phyloP scores from a whole-genome alignment of 345 rosid species.

The Eucalyptus coolabah region DNA sequence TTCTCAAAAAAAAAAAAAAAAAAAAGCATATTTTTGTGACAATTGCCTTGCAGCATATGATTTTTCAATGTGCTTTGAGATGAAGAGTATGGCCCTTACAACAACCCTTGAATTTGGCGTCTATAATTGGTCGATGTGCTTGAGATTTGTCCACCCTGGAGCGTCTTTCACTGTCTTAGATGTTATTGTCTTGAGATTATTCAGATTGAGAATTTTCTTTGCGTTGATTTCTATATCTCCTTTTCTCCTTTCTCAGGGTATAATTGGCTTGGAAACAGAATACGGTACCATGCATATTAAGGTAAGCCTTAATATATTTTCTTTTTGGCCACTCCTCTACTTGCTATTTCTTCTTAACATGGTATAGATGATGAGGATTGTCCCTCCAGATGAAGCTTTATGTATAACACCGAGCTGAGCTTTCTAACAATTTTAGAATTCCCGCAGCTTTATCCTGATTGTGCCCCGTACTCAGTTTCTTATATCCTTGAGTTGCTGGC shows the following conservation, averaged over 20 bases:
- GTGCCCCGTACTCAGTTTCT: conserved; percentile 80
- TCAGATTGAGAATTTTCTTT: not conserved
- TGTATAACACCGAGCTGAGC: not conserved
- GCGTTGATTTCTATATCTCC: not conserved
- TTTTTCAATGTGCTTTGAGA: not conserved
- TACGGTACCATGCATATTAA: conserved; percentile 71
- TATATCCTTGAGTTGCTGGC: conserved; percentile 76
- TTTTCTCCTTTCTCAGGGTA: conserved; percentile 33
- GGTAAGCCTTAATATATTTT: conserved; percentile 24
- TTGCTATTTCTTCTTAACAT: not conserved
- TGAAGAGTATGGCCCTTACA: not conserved
- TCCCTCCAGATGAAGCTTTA: not conserved
- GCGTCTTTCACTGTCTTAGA: not conserved
- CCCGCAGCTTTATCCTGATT: conserved; percentile 86
- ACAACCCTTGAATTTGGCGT: not conserved
- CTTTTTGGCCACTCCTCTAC: not conserved
- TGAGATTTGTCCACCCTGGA: not conserved
- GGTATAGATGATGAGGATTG: not conserved
- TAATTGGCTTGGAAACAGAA: conserved; percentile 74
- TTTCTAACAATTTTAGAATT: not conserved
- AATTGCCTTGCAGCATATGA: not conserved
- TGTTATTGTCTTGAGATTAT: not conserved
- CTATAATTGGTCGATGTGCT: not conserved
- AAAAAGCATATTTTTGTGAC: not conserved
- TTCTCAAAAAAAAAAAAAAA: not conserved